phyloP scores from a whole-genome alignment of 495 filamentous ascomycete species.

The Durotheca rogersii region DNA sequence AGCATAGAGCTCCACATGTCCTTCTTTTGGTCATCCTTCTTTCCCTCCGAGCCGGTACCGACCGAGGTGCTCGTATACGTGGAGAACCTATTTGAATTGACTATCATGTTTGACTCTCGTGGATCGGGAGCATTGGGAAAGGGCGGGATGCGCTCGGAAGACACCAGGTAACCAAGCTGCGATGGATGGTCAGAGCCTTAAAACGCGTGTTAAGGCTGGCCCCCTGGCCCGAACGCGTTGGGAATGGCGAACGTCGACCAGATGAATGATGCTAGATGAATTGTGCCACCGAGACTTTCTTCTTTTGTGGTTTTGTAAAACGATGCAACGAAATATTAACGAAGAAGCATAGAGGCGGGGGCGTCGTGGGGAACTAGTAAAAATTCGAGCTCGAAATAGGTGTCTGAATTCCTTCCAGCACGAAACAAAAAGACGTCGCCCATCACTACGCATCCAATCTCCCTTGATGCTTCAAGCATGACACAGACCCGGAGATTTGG shows the following conservation, averaged over 20 bases:
- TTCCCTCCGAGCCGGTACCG: constrained; percentile 43
- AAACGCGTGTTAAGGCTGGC: constrained; percentile 29
- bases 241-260: constrained; percentile 16
- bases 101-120: constrained; percentile 45
- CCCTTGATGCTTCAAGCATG: constrained; percentile 31
- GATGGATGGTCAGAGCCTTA: constrained; percentile 23
- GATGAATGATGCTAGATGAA: not conserved
- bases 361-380: not conserved
- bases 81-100: constrained; percentile 59
- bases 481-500: constrained; percentile 20
- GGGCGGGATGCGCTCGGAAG: constrained; percentile 6
- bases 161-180: constrained; percentile 10
- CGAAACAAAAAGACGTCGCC: constrained; percentile 12
- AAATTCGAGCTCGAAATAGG: too few species aligned
- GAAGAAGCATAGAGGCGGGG: not conserved
- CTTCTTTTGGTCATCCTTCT: constrained; percentile 74
- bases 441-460: constrained; percentile 18
- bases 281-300: constrained; percentile 4
- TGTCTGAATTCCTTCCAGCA: constrained; percentile 14
- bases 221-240: constrained; percentile 19
- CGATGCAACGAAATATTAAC: constrained; percentile 8
- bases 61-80: constrained; percentile 52
- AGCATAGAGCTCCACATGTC: constrained; percentile 96
- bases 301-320: constrained; percentile 8
- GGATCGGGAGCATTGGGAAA: constrained; percentile 31